These are phyloP conservation scores for Fusarium praegraminearum DNA, from an alignment of 2,329 filamentous ascomycete genomes.

Conservation along the genomic window DNA sequence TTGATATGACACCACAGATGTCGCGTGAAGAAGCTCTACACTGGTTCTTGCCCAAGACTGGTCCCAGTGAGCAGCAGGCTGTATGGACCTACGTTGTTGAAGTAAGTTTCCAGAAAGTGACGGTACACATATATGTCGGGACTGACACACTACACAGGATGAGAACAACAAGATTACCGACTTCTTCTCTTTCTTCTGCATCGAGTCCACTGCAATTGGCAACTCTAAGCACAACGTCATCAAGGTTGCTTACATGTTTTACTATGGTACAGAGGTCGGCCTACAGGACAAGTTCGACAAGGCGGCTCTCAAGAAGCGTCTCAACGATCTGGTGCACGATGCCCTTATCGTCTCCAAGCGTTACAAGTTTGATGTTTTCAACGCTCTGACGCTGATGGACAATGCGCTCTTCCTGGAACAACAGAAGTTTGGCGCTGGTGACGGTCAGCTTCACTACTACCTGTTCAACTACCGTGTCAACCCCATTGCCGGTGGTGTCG, in stretches of 20 bases:
- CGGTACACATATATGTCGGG: too few species aligned
- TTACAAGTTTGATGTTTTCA: constrained; percentile 92
- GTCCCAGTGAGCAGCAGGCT: constrained; percentile 75
- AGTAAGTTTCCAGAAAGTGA: constrained; percentile 55
- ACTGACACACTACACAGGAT: constrained; percentile 52
- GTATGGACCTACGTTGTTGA: constrained; percentile 96
- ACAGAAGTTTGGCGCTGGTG: constrained; percentile 93
- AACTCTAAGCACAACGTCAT: constrained; percentile 82
- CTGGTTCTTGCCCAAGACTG: constrained; percentile 81
- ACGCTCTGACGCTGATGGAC: constrained; percentile 92
- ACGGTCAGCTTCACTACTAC: constrained; percentile 96
- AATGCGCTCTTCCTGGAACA: constrained; percentile 93
- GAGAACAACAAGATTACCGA: constrained; percentile 87
- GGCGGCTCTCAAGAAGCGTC: constrained; percentile 76
- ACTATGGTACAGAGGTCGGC: constrained; percentile 89
- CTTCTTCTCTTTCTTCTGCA: constrained; percentile 96
- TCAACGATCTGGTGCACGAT: constrained; percentile 85
- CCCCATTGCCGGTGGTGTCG: constrained; percentile 86
- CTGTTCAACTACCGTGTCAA: constrained; percentile 96
- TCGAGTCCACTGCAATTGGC: constrained; percentile 92
- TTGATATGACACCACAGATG: constrained; percentile 87
- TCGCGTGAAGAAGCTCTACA: constrained; percentile 84
- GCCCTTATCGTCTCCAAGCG: constrained; percentile 89
- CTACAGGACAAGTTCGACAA: constrained; percentile 69
- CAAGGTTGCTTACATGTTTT: constrained; percentile 94